Base-by-base conservation (phyloP, 1,284 basidiomycete species). In the Farysia itapuensis region DNA sequence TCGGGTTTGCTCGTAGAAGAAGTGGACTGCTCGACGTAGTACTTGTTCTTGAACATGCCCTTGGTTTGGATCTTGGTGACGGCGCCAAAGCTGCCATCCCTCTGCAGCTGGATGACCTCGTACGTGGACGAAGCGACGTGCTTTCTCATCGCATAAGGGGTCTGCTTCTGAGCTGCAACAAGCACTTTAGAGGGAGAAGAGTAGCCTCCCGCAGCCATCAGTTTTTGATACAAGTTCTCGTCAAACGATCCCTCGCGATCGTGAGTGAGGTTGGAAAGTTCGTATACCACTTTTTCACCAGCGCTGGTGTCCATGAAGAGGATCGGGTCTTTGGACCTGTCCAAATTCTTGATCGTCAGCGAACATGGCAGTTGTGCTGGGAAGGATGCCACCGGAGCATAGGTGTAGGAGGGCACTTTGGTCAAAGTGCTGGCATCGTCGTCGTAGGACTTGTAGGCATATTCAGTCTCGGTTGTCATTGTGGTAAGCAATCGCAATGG, bases 41-140 rank as follows among this genome's bases (percentile, higher is more conserved):
- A 60, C 26, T 60, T 60, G 46, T 35, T 50, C 47, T 56, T 61
- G 43, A 61, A 61, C 5, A 61, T 35, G 35, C 58, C 58, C 31
- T 56, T 61, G 25, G 51, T 56, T 15, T 22, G 9, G 32, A 61
- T 61, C 52, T 61, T 61, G 33, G 51, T 54, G 40, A 40, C 50
- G 13, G 31, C 43, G 30, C 47, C 58, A 24, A 56, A 43, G 29
- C 37, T 40, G 15, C 37, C 51, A 20, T 56, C 47, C 2, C 47
- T 30, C 15, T 41, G 47, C 19, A 56, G 41, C 33, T 56, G 28
- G 41, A 61, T 56, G 23, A 61, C 19, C 18, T 61, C 51, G 44
- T 61, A 61, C 2, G 58, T 51, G 22, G 43, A 43, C 3, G 51
- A 56, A n/a, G 58, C 51, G n/a, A 61, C 40, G 22, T 61, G 58